Evolutionary conservation across 257 asterid genomes (phyloP).

Genomic region (Solanum pennellii): DNA sequence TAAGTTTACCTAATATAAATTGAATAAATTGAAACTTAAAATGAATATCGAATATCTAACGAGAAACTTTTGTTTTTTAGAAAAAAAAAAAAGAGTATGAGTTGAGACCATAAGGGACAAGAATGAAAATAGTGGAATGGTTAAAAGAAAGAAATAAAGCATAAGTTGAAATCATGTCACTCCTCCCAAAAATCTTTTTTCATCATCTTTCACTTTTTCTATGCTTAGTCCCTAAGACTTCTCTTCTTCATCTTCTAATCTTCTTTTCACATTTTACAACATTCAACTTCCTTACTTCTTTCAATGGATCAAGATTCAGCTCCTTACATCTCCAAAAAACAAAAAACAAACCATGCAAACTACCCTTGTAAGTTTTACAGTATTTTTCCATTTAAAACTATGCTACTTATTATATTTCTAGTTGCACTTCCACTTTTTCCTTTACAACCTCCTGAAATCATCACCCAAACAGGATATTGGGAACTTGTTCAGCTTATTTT

Average conservation of each 20-base stretch:
- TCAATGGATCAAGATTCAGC: conserved; percentile 45
- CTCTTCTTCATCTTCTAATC: conserved; percentile 16
- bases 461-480: conserved; percentile 67
- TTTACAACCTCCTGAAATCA: conserved; percentile 47
- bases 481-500: conserved; percentile 82
- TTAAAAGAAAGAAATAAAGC: conserved; percentile 13
- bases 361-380: conserved; percentile 32
- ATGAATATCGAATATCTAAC: fast-evolving
- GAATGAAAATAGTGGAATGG: conserved; percentile 14
- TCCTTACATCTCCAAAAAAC: conserved; percentile 18
- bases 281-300: neutral
- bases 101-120: conserved; percentile 9
- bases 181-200: conserved; percentile 39
- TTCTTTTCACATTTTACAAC: conserved; percentile 6
- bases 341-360: conserved; percentile 12
- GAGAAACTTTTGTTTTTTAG: fast-evolving
- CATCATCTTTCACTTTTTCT: conserved; percentile 18
- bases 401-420: conserved; percentile 33
- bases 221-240: conserved; percentile 51
- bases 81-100: neutral
- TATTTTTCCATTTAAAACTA: conserved; percentile 44
- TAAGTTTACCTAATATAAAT: no score
- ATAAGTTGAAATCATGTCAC: conserved; percentile 34
- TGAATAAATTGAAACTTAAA: neutral
- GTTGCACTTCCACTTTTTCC: conserved; percentile 54